phyloP scores from a whole-genome alignment of 305 asterid species.

The Fraxinus ornus region DNA sequence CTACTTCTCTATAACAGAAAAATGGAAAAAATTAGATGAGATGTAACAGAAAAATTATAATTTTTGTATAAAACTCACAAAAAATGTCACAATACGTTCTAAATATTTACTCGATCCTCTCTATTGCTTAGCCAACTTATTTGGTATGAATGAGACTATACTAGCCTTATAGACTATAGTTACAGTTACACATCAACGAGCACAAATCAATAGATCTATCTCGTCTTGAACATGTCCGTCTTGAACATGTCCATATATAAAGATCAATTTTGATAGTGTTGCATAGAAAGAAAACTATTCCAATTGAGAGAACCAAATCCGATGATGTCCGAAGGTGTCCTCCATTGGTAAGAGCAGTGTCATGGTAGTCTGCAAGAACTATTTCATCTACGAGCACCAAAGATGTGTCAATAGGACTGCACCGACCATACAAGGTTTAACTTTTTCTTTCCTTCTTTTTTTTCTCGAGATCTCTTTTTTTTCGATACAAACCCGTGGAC shows the following conservation, averaged over 20 bases:
- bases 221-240: neutral
- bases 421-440: neutral
- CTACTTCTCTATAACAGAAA: neutral
- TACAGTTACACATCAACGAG: neutral
- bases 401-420: neutral
- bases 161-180: neutral
- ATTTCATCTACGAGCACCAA: neutral
- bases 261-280: neutral
- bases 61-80: neutral
- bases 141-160: neutral
- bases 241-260: neutral
- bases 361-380: neutral
- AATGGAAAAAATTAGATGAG: neutral
- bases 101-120: neutral
- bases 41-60: neutral
- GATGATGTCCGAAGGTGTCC: neutral
- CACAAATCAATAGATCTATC: neutral
- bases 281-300: neutral
- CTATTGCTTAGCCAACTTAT: neutral
- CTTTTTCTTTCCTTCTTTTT: too few relatives aligned
- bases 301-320: neutral
- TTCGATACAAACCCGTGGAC: neutral
- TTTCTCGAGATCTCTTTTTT: neutral
- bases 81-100: neutral
- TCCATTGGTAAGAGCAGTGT: neutral